Evolutionary conservation across 352 stramenopile genomes (phyloP), one percentile per base, ranked within the genome.

Genomic region (Phytophthora melonis): DNA sequence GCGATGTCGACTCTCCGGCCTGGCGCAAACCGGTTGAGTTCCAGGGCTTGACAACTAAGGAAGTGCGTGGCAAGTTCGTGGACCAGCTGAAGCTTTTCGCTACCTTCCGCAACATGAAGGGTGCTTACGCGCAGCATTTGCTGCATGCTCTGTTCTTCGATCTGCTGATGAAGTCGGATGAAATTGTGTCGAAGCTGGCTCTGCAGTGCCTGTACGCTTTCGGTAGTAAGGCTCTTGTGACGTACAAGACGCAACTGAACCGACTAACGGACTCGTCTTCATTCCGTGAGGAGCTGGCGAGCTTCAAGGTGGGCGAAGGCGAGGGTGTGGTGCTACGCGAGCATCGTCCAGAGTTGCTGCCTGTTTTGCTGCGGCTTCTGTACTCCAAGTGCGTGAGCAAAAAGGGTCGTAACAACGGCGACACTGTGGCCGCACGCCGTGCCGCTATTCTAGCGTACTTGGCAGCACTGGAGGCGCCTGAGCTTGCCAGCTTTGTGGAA

Each of bases 341-440:
- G 53, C 94, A 98, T 61, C 89, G 93, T 3, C 69, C 63, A 0
- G 79, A 84, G 39, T 78, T 98, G 8, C 41, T 98, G 5, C 94
- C 93, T 7, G 84, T 98, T 3, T 77, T 98, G 10, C 81, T 97
- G 63, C 87, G 94, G 13, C 49, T 98, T 39, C 63, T 98, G 55
- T 98, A 97, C 76, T 93, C 93, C 7, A 96, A 97, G 64, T 97
- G 96, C 45, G 81, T 97, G 23, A 93, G 92, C 53, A 91, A 93
- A 68, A 97, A 91, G 68, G 90, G 87, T 27, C 83, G 87, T 41
- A 95, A 94, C 74, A 85, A 82, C 8, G 92, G 90, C 9, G 91
- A 96, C 69, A 96, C 91, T 0, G 90, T 97, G 43, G 88, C 86
- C 9, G 87, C 89, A 36, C 88, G 93, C n/a, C 93, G 93, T 66